Conservation (phyloP, 1,284 basidiomycete genomes). For the Sparassis latifolia region DNA sequence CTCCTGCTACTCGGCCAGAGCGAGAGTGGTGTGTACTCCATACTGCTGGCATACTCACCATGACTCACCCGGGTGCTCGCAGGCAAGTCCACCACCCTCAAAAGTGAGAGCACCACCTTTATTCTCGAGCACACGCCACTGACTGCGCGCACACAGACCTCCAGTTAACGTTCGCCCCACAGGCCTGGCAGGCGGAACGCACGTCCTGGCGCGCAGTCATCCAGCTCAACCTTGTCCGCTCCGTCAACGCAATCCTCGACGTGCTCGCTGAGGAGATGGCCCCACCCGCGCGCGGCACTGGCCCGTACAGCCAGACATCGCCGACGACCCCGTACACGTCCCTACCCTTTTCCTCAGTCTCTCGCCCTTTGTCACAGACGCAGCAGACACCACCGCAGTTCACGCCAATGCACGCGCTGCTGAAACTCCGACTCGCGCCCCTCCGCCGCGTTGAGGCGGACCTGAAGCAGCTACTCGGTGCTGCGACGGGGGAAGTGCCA, state of each 20-base stretch:
- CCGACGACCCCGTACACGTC: constrained; percentile 2
- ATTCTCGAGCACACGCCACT: not conserved
- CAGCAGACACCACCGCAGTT: constrained; percentile 19
- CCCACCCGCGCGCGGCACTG: constrained; percentile 7
- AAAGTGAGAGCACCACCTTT: constrained; percentile 17
- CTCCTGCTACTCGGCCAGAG: constrained; percentile 57
- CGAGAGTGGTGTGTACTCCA: constrained; percentile 45
- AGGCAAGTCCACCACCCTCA: constrained; percentile 27
- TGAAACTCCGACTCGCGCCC: constrained; percentile 46
- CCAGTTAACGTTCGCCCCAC: constrained; percentile 43
- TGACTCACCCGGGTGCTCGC: not conserved
- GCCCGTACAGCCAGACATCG: constrained; percentile 8
- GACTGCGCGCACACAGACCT: constrained; percentile 29
- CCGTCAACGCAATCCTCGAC: constrained; percentile 50
- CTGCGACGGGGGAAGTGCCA: constrained; percentile 18
- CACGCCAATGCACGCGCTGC: constrained; percentile 37
- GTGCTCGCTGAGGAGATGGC: constrained; percentile 36
- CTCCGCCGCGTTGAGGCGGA: constrained; percentile 50
- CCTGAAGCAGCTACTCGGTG: constrained; percentile 44
- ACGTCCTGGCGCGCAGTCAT: constrained; percentile 58
- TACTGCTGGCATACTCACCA: not conserved
- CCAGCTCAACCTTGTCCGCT: constrained; percentile 60
- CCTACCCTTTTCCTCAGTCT: constrained; percentile 14
- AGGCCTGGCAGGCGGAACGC: constrained; percentile 50
- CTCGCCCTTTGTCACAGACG: constrained; percentile 18